A percentile compares a stretch with the other conserved stretches of the same genome.
phyloP scores from a whole-genome alignment of 208 protist genomes.

The Balamuthia mandrillaris region DNA sequence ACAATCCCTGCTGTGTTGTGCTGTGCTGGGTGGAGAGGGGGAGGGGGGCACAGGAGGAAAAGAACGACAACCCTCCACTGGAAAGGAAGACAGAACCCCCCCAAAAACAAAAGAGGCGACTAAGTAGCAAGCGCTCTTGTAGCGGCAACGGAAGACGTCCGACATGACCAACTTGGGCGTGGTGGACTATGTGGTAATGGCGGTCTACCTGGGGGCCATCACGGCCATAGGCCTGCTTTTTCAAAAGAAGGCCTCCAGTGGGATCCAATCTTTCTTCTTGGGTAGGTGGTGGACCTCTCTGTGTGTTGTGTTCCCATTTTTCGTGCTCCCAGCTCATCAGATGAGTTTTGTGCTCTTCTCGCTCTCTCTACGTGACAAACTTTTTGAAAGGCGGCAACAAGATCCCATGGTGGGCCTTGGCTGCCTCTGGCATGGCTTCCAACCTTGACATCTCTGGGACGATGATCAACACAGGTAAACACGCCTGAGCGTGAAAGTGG shows the following conservation, averaged over 20 bases:
- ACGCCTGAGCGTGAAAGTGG: background rate
- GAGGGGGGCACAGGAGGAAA: background rate
- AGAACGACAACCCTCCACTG: background rate
- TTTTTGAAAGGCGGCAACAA: too few species aligned
- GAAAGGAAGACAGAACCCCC: too few species aligned
- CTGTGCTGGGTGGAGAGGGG: background rate
- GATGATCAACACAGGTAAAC: slow-evolving; percentile 35
- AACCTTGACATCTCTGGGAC: slow-evolving; percentile 39
- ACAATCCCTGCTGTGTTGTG: too few species aligned
- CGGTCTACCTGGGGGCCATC: background rate
- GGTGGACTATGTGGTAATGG: background rate
- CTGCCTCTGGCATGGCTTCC: slow-evolving; percentile 22
- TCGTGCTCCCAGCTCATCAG: too few species aligned
- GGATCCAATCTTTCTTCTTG: background rate
- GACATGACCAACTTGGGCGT: background rate
- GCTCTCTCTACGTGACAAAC: too few species aligned
- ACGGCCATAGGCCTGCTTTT: background rate
- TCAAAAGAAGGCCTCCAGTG: background rate
- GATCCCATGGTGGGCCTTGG: background rate
- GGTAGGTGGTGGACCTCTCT: too few species aligned
- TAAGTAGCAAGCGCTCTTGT: too few species aligned
- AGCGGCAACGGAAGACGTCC: too few species aligned
- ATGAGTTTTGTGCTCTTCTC: too few species aligned
- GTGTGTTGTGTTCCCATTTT: too few species aligned
- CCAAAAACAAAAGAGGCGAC: too few species aligned